These are phyloP conservation scores for Penicillium egyptiacum DNA, from an alignment of 495 filamentous ascomycete genomes.

Conservation along the genomic window DNA sequence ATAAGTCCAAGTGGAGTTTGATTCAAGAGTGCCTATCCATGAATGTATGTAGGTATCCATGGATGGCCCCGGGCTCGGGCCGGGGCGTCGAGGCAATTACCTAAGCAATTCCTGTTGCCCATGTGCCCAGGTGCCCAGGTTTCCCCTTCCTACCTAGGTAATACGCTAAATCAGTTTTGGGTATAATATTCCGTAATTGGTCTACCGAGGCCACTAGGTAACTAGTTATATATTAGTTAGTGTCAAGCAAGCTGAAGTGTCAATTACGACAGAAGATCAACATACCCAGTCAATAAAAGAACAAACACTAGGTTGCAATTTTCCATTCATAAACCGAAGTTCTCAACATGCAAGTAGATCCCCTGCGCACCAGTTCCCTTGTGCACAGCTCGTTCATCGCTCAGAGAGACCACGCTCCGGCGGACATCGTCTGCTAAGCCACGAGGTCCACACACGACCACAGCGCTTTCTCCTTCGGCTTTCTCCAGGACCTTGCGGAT, in stretches of 20 bases:
- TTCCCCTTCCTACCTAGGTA: too few relatives aligned
- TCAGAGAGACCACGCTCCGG: conserved; percentile 65
- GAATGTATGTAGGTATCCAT: too few relatives aligned
- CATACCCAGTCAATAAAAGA: background rate
- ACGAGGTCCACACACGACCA: conserved; percentile 76
- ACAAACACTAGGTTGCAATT: background rate
- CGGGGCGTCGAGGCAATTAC: too few relatives aligned
- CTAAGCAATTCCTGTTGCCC: too few relatives aligned
- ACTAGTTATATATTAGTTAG: background rate
- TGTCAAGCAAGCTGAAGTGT: background rate
- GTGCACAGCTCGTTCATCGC: conserved; percentile 85
- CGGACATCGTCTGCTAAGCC: conserved; percentile 65
- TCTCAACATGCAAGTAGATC: conserved; percentile 53
- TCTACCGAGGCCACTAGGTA: too few relatives aligned
- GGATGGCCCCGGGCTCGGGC: too few relatives aligned
- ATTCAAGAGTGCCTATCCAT: too few relatives aligned
- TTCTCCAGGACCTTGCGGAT: conserved; percentile 63
- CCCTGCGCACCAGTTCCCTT: conserved; percentile 90
- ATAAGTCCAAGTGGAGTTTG: too few relatives aligned
- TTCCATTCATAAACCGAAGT: conserved; percentile 34
- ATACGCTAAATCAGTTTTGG: too few relatives aligned
- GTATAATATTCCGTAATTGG: too few relatives aligned
- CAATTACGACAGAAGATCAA: background rate
- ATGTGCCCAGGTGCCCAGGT: too few relatives aligned
- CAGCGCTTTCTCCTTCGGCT: conserved; percentile 77